Base-by-base conservation (phyloP, 495 filamentous ascomycete genomes). In the Xylaria flabelliformis region DNA sequence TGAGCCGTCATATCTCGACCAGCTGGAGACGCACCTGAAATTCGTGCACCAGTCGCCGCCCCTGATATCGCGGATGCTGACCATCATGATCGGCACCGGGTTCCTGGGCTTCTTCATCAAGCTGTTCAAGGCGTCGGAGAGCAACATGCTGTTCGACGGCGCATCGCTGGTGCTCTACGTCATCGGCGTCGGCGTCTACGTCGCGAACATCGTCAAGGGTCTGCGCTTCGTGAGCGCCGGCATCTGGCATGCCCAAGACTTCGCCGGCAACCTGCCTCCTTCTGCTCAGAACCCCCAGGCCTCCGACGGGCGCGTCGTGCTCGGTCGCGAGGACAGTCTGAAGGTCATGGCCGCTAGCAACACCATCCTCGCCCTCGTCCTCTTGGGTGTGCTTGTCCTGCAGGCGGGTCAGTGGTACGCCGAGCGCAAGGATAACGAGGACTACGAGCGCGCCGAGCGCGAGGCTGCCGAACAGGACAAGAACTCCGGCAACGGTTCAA, bases 381-480 rank as follows among this genome's bases (percentile, higher is more conserved):
- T 98, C 64, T 90, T 97, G 0, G 96, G 96, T 4, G 93, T 99
- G 36, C 76, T 99, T 72, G 93, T 97, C 41, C 84, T 99, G 77
- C 97, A 99, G 89, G 95, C 94, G 9, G 96, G 97, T 15, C 95
- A 98, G 86, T 99, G 96, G 96, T 99, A 99, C 84, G 96, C 97
- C 34, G 94, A 97, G 87, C 84, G 90, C 73, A 97, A 96, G 88
- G 94, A 98, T 80, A 84, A 84, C 78, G 91, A 94, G 82, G 95
- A 98, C 83, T 85, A 85, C 73, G 90, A 88, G 79, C 83, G 83
- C 74, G 84, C 92, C 69, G 84, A 87, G 55, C 82, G 85, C 78
- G 85, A 88, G 82, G 82, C 80, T 64, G 82, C 82, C 72, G 85
- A 85, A 73, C 85, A 87, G 80, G 82, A 78, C 74, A 79, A 81